These are phyloP conservation scores for Penicillium expansum DNA, from an alignment of 2,329 filamentous ascomycete species.

Conservation along the genomic window DNA sequence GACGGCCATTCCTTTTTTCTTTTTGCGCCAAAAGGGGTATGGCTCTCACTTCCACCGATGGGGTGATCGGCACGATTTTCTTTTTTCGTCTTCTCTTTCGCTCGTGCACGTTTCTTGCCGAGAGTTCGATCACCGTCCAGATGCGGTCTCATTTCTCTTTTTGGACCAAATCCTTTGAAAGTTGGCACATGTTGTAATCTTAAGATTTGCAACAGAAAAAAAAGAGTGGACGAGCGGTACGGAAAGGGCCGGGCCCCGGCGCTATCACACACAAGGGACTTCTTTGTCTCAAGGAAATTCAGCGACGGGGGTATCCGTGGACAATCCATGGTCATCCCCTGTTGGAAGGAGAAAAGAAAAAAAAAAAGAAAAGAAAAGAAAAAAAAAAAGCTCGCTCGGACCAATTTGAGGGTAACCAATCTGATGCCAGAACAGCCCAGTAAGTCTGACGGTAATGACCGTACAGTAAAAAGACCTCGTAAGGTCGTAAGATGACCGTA, in stretches of 20 bases:
- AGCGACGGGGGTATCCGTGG: constrained; percentile 5
- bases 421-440: constrained; percentile 12
- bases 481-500: constrained; percentile 31
- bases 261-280: constrained; percentile 13
- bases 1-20: constrained; percentile 15
- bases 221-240: constrained; percentile 31
- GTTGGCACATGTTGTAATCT: constrained; percentile 7
- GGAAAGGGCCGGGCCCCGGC: constrained; percentile 38
- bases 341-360: background rate
- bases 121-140: constrained; percentile 13
- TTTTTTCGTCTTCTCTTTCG: background rate
- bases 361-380: background rate
- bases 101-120: constrained; percentile 15
- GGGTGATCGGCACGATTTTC: constrained; percentile 28
- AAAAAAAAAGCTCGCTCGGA: constrained; percentile 15
- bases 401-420: constrained; percentile 22
- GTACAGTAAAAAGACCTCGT: constrained; percentile 20
- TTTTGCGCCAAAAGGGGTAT: constrained; percentile 25
- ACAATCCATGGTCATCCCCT: constrained; percentile 10
- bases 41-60: constrained; percentile 18
- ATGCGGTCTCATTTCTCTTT: background rate
- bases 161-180: background rate
- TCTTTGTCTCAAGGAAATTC: background rate
- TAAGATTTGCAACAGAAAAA: constrained; percentile 8
- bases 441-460: constrained; percentile 25